A percentile compares a stretch with the other conserved stretches of the same genome.
These are phyloP conservation scores for Fallopia convolvulus DNA, from an alignment of 148 eudicot genomes.

Conservation along the genomic window DNA sequence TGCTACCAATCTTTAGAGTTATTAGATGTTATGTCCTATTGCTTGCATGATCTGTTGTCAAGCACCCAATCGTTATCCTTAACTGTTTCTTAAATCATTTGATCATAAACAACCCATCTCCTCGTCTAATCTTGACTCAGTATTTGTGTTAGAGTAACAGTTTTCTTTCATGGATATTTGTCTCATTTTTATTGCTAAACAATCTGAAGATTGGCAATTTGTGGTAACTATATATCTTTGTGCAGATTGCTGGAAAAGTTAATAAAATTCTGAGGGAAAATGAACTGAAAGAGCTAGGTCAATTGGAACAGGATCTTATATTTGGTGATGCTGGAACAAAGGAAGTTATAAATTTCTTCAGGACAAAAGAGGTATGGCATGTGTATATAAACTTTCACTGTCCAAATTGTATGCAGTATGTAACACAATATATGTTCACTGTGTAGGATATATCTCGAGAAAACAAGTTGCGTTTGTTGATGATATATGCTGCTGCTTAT, in stretches of 20 bases:
- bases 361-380: conserved; percentile 48
- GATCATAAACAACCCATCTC: background rate
- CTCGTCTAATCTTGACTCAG: background rate
- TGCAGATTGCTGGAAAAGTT: conserved; percentile 87
- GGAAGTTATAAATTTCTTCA: conserved; percentile 77
- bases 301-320: conserved; percentile 92
- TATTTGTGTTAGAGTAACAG: background rate
- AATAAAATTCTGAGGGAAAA: conserved; percentile 64
- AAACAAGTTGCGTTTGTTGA: conserved; percentile 78
- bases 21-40: background rate
- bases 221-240: conserved; percentile 17
- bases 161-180: background rate
- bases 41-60: background rate
- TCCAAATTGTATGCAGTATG: background rate
- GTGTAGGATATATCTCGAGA: conserved; percentile 75
- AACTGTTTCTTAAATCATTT: background rate
- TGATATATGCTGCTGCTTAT: conserved; percentile 90
- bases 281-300: conserved; percentile 83
- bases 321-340: conserved; percentile 98
- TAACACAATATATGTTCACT: background rate
- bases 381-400: background rate
- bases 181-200: background rate
- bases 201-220: conserved; percentile 1
- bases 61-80: background rate
- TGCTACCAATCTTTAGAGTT: background rate